A percentile compares a stretch with the other conserved stretches of the same genome.
Evolutionary conservation across 2,329 filamentous ascomycete species (phyloP).

Genomic region (Dothiorella sarmentorum): DNA sequence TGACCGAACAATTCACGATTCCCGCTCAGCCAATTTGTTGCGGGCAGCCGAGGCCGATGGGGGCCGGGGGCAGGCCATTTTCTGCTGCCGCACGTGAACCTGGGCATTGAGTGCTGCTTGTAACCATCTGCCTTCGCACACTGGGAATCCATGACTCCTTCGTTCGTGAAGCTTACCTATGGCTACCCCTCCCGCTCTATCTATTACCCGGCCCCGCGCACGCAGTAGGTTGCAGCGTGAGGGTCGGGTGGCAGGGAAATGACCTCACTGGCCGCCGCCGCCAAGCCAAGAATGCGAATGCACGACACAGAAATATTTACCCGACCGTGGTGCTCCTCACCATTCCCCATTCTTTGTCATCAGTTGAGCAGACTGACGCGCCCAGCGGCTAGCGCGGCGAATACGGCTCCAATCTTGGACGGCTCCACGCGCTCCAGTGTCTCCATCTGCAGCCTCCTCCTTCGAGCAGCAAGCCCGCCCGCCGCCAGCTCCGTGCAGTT

Average conservation of each 20-base stretch:
- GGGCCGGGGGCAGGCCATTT: not conserved
- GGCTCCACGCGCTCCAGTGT: constrained; percentile 30
- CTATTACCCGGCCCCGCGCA: constrained; percentile 1
- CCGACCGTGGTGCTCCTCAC: too few relatives aligned
- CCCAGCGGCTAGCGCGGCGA: constrained; percentile 36
- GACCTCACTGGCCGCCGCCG: constrained; percentile 7
- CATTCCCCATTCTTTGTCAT: constrained; percentile 7
- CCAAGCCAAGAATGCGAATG: constrained; percentile 8
- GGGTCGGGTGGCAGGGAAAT: not conserved
- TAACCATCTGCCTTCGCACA: not conserved
- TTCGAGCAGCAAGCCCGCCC: constrained; percentile 32
- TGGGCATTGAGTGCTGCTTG: too few relatives aligned
- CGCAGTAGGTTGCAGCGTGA: not conserved
- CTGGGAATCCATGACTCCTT: not conserved
- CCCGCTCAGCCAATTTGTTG: constrained; percentile 4
- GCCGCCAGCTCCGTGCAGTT: constrained; percentile 33
- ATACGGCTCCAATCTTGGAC: constrained; percentile 30
- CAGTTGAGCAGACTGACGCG: constrained; percentile 38
- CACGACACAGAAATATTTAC: constrained; percentile 10
- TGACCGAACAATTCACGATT: constrained; percentile 4
- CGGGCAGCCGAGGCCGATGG: constrained; percentile 9
- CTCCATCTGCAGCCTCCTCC: constrained; percentile 32
- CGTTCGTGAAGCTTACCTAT: not conserved
- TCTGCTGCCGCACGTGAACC: constrained; percentile 14
- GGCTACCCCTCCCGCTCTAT: constrained; percentile 13